These are phyloP conservation scores for Eimeria acervulina DNA, from an alignment of 169 alveolate species.

Conservation along the genomic window DNA sequence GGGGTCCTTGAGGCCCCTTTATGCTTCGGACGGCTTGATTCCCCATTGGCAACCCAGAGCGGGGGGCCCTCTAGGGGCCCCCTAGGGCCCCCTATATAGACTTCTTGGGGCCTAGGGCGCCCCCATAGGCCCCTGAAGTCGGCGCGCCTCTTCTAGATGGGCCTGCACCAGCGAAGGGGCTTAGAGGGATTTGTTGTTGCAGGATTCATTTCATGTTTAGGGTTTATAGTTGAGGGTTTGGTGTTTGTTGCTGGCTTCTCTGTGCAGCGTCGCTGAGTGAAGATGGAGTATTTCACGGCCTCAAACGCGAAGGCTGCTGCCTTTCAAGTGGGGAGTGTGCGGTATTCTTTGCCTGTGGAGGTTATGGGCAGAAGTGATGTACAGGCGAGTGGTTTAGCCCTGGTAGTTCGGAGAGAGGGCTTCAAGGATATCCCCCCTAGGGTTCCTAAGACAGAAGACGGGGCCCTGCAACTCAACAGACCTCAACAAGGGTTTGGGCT, in stretches of 20 bases:
- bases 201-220: background rate
- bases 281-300: conserved; percentile 52
- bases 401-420: conserved; percentile 71
- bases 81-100: too few relatives aligned
- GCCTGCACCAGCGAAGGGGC: background rate
- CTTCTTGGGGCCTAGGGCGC: background rate
- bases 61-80: too few relatives aligned
- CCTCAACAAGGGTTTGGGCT: conserved; percentile 70
- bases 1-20: background rate
- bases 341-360: conserved; percentile 59
- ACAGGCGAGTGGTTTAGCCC: conserved; percentile 67
- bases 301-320: conserved; percentile 35
- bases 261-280: background rate
- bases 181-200: background rate
- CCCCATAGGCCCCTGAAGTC: background rate
- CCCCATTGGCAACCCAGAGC: too few relatives aligned
- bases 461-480: conserved; percentile 53
- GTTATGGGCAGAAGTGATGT: conserved; percentile 71
- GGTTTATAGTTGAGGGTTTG: conserved; percentile 27
- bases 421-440: conserved; percentile 79
- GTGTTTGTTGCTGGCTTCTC: background rate
- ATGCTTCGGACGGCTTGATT: background rate
- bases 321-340: conserved; percentile 19
- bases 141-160: background rate
- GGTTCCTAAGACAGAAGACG: conserved; percentile 46